A percentile compares a stretch with the other conserved stretches of the same genome.
Evolutionary conservation across 2,329 filamentous ascomycete genomes (phyloP).

Genomic region (Microdochium trichocladiopsis): DNA sequence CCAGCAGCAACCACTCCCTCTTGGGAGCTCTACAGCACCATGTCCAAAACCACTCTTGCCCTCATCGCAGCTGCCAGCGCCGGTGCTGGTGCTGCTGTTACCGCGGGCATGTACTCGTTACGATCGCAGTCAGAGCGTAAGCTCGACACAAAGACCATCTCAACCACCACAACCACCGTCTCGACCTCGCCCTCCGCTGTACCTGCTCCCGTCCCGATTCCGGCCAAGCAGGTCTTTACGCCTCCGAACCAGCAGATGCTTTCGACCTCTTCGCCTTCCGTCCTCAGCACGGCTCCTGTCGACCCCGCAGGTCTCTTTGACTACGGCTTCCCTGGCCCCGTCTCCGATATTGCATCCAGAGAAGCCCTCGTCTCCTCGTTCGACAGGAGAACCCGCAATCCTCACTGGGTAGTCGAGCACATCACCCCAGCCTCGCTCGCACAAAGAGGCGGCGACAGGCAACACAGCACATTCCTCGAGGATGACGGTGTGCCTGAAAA

Average conservation of each 20-base stretch:
- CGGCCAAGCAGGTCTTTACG: slow-evolving; percentile 50
- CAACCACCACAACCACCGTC: slow-evolving; percentile 21
- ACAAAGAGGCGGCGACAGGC: slow-evolving; percentile 70
- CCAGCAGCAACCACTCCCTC: not conserved
- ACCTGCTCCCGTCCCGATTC: slow-evolving; percentile 32
- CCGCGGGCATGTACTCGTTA: slow-evolving; percentile 59
- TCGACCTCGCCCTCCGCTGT: slow-evolving; percentile 24
- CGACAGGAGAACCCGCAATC: slow-evolving; percentile 87
- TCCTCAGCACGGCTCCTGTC: slow-evolving; percentile 42
- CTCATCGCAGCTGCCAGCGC: slow-evolving; percentile 71
- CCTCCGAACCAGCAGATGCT: slow-evolving; percentile 19
- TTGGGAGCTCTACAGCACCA: slow-evolving; percentile 27
- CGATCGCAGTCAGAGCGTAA: slow-evolving; percentile 30
- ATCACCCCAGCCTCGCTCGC: slow-evolving; percentile 84
- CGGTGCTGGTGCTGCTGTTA: slow-evolving; percentile 68
- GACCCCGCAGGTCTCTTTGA: slow-evolving; percentile 72
- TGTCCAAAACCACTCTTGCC: slow-evolving; percentile 75
- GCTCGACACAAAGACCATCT: slow-evolving; percentile 33
- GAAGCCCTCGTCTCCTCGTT: slow-evolving; percentile 77
- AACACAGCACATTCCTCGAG: slow-evolving; percentile 76
- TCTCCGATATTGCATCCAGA: slow-evolving; percentile 73
- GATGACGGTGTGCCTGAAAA: slow-evolving; percentile 72
- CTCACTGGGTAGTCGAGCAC: slow-evolving; percentile 92
- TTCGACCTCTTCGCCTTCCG: slow-evolving; percentile 22
- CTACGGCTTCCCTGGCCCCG: slow-evolving; percentile 87